Evolutionary conservation across 768 basidiomycete species (phyloP), one percentile per base, ranked within the genome.

Genomic region (Tricholoma sp.): DNA sequence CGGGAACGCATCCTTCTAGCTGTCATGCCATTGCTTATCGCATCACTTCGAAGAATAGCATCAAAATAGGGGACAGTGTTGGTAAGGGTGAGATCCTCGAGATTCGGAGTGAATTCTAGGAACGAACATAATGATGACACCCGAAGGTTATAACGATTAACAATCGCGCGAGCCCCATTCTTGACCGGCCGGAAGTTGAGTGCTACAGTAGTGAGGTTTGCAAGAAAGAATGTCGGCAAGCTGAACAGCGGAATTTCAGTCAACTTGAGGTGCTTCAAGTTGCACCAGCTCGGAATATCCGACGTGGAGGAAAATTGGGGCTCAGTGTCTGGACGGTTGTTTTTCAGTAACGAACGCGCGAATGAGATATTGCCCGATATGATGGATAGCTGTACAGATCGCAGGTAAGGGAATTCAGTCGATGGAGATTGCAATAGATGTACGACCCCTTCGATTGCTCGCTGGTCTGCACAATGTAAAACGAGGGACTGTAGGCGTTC

Each of bases 51-150:
- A 37, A 65, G 53, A 47, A 50, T 65, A 43, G 56, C 59, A 59
- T 74, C 72, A 67, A 79, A 75, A 37, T 72, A 63, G 18, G 79
- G 77, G 18, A 74, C 70, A 12, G 76, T 76, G 54, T 78, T 74
- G 11, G 63, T 65, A 41, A 83, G 67, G 37, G 71, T 70, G 50
- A 83, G 67, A 34, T 78, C 72, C 62, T 77, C 72, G 16, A 82
- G 70, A 35, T 66, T 69, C 22, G 76, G 72, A 1, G 76, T 73
- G 10, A 70, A 64, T 45, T 59, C 63, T 49, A 82, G 64, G 53
- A 78, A 71, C 32, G 58, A 63, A 57, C 69, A 63, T 29, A 80
- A 68, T 18, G 71, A 62, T 4, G 79, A 80, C 65, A 79, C 70
- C 58, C 67, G 75, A 59, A 75, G 64, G 32, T 67, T 64, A 56